A percentile compares a stretch with the other conserved stretches of the same genome.
These are phyloP conservation scores for Sphagnurus paluster DNA, from an alignment of 1,284 basidiomycete genomes.

Conservation along the genomic window DNA sequence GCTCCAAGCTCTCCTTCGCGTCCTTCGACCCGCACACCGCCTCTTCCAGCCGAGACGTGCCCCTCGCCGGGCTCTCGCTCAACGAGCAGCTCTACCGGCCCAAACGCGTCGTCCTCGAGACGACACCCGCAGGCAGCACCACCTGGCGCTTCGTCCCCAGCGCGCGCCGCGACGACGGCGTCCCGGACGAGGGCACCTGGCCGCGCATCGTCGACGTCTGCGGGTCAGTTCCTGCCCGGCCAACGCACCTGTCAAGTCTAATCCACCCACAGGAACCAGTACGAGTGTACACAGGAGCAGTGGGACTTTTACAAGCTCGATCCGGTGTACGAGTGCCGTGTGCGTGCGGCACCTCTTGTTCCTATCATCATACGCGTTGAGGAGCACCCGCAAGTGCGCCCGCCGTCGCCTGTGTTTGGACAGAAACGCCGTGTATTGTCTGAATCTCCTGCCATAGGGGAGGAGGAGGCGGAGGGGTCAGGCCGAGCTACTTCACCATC, in stretches of 20 bases:
- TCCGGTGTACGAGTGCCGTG: slow-evolving; percentile 61
- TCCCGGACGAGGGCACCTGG: slow-evolving; percentile 65
- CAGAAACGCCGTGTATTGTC: slow-evolving; percentile 22
- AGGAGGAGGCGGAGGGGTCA: too few relatives aligned
- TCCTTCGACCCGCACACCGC: slow-evolving; percentile 69
- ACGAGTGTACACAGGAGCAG: slow-evolving; percentile 64
- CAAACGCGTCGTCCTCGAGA: slow-evolving; percentile 73
- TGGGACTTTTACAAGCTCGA: slow-evolving; percentile 85
- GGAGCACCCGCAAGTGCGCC: slow-evolving; percentile 10
- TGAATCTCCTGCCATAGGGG: too few relatives aligned
- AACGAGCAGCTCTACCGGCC: slow-evolving; percentile 51
- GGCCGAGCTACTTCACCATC: too few relatives aligned
- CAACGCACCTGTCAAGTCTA: too few relatives aligned
- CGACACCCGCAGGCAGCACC: slow-evolving; percentile 46
- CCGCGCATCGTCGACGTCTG: slow-evolving; percentile 65
- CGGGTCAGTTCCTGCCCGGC: too few relatives aligned
- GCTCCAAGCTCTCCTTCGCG: slow-evolving; percentile 62
- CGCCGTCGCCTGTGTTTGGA: slow-evolving; percentile 13
- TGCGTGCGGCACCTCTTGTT: slow-evolving; percentile 45
- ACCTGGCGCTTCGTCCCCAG: slow-evolving; percentile 76
- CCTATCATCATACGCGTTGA: slow-evolving; percentile 38
- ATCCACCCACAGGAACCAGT: slow-evolving; percentile 48
- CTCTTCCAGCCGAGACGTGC: slow-evolving; percentile 34
- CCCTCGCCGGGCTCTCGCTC: slow-evolving; percentile 39
- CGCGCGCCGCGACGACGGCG: slow-evolving; percentile 55